Evolutionary conservation across 2,329 filamentous ascomycete genomes (phyloP), one percentile per base, ranked within the genome.

Genomic region (Arachnomyces sp.): DNA sequence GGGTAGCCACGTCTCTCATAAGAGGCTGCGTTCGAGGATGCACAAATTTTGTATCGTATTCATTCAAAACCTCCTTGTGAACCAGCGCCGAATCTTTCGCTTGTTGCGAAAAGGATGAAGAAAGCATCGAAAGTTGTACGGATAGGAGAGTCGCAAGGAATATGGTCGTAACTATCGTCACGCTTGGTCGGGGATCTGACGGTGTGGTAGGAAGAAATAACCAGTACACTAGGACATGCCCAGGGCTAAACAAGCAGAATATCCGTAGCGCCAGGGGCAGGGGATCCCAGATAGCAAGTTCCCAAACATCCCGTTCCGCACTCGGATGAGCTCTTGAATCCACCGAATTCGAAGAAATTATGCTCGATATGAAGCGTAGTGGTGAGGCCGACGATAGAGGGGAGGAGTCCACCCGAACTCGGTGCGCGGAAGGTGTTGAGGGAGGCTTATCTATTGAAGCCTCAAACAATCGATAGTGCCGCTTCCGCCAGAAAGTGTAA

Each of bases 31-130:
- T 76, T 8, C 81, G 76, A 2, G 92, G 92, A 55, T 93, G 87
- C 1, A 98, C 92, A 56, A 83, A 95, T 66, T 98, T 98, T 51
- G 79, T 85, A 58, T 96, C 87, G 58, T 98, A 98, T 64, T 98
- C 92, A 58, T 88, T 82, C 64, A 96, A 73, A 4, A 96, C 90
- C 63, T 96, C 85, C 52, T 83, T 87, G 51, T 94, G 87, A 43
- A 98, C 83, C 34, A 95, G 74, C 2, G 80, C 73, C 2, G 77
- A 78, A 60, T 98, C 92, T 58, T 88, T 94, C 45, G 77, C 78
- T 59, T 96, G 89, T 58, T 90, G 89, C 3, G 77, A 73, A 62
- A 90, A 96, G 28, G 73, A 79, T 2, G 73, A 74, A 44, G 83
- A 81, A 36, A 96, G 68, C 20, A 86, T 69, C 38, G 79, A 73